Conservation (phyloP, 306 rosid genomes). For the Pyrus pyrifolia region DNA sequence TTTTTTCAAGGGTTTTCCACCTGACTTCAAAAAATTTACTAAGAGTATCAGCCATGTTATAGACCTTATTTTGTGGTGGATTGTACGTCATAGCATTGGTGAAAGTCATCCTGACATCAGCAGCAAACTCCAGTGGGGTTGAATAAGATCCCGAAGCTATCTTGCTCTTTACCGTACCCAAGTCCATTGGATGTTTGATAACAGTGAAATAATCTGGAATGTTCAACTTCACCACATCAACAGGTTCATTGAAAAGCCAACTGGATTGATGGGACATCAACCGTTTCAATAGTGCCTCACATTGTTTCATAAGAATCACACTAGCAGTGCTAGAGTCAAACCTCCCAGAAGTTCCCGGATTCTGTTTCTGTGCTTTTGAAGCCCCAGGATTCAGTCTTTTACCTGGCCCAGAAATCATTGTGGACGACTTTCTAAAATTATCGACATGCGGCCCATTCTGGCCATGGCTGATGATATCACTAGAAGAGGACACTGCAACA, state of each 20-base stretch:
- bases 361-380: slow-evolving; percentile 40
- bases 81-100: slow-evolving; percentile 79
- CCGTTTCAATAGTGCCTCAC: slow-evolving; percentile 54
- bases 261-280: slow-evolving; percentile 54
- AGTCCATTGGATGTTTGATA: slow-evolving; percentile 79
- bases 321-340: slow-evolving; percentile 34
- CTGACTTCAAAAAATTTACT: slow-evolving; percentile 58
- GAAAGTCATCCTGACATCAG: slow-evolving; percentile 67
- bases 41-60: slow-evolving; percentile 66
- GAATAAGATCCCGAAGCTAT: slow-evolving; percentile 44
- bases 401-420: slow-evolving; percentile 21
- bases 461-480: slow-evolving; percentile 66
- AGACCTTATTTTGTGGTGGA: slow-evolving; percentile 64
- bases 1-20: slow-evolving; percentile 76
- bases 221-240: slow-evolving; percentile 66
- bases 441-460: slow-evolving; percentile 36
- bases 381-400: slow-evolving; percentile 24
- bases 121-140: slow-evolving; percentile 46
- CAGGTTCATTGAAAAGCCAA: slow-evolving; percentile 72
- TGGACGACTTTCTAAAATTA: slow-evolving; percentile 24
- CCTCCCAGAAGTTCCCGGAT: slow-evolving; percentile 46
- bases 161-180: slow-evolving; percentile 64
- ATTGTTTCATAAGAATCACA: slow-evolving; percentile 61
- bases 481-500: slow-evolving; percentile 58
- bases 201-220: slow-evolving; percentile 66